Evolutionary conservation across 139 green algal genomes (phyloP).

Genomic region (Nannochloris sp.): DNA sequence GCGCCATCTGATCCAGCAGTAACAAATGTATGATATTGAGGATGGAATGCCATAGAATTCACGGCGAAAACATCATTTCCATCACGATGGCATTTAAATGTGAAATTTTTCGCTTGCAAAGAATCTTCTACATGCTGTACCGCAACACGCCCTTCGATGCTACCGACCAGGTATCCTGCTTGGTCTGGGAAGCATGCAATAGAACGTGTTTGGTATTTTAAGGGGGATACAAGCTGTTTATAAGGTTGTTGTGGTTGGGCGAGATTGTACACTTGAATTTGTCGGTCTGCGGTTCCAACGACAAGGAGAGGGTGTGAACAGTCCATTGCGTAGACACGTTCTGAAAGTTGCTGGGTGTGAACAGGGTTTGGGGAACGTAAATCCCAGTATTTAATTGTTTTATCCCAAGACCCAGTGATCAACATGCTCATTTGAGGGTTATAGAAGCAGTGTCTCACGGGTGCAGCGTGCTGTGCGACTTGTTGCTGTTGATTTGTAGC

Average conservation of each 20-base stretch:
- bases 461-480: conserved; percentile 81
- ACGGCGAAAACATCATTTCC: conserved; percentile 88
- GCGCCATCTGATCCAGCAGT: conserved; percentile 85
- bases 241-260: conserved; percentile 53
- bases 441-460: conserved; percentile 65
- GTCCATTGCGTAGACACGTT: conserved; percentile 85
- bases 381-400: conserved; percentile 73
- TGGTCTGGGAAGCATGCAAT: conserved; percentile 80
- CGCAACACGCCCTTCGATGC: conserved; percentile 88
- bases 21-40: conserved; percentile 81
- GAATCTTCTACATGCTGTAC: conserved; percentile 92
- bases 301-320: conserved; percentile 62
- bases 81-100: conserved; percentile 88
- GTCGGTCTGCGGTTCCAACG: conserved; percentile 59
- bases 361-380: conserved; percentile 51
- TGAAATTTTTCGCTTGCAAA: conserved; percentile 82
- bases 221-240: conserved; percentile 78
- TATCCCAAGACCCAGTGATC: conserved; percentile 63
- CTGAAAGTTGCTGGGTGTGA: conserved; percentile 68
- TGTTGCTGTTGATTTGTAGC: conserved; percentile 66
- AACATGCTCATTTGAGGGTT: conserved; percentile 72
- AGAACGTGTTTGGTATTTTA: conserved; percentile 97
- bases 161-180: conserved; percentile 86
- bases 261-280: conserved; percentile 74
- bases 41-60: conserved; percentile 92